Evolutionary conservation across 768 basidiomycete species (phyloP), one percentile per base, ranked within the genome.

Genomic region (Termitomyces bulborhizus): DNA sequence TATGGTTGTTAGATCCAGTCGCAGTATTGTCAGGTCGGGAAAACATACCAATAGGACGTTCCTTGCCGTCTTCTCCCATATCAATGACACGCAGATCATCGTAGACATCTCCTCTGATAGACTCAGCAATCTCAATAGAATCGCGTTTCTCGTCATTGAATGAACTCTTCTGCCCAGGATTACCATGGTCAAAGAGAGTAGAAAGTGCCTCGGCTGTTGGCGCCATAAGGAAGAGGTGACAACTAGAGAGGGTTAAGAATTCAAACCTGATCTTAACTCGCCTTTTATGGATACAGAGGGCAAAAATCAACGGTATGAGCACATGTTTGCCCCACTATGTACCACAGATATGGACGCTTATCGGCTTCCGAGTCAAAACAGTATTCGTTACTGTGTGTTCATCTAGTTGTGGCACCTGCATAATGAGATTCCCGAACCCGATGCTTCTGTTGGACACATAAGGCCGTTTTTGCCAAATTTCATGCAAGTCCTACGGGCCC

Each of bases 41-140:
- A 48, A 26, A 53, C 45, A 50, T 59, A 77, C 76, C 73, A 57
- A 80, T 80, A 15, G 79, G 78, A 6, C 76, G 64, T 58, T 80
- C 79, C 59, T 78, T 76, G 41, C 79, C 79, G 49, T 73, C 65
- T 15, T 67, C 75, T 46, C 72, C 77, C 57, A 79, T 60, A 58
- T 80, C 79, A 39, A 78, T 74, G n/a, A 60, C 8, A 21, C 63
- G 59, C 6, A 57, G 53, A 8, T 58, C 63, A 29, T 62, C 62
- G 9, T 46, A 53, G 44, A 67, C 49, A 60, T 65, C 34, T 61
- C 58, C 58, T 29, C 37, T 42, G 11, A 39, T 7, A 34, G 58
- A 59, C 15, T 55, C 51, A 21, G 24, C 62, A 3, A 60, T 52
- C 16, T 53, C 46, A 15, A 60, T 50, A 44, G 59, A 51, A 18